phyloP scores from a whole-genome alignment of 345 rosid genomes.

The Murraya paniculata region DNA sequence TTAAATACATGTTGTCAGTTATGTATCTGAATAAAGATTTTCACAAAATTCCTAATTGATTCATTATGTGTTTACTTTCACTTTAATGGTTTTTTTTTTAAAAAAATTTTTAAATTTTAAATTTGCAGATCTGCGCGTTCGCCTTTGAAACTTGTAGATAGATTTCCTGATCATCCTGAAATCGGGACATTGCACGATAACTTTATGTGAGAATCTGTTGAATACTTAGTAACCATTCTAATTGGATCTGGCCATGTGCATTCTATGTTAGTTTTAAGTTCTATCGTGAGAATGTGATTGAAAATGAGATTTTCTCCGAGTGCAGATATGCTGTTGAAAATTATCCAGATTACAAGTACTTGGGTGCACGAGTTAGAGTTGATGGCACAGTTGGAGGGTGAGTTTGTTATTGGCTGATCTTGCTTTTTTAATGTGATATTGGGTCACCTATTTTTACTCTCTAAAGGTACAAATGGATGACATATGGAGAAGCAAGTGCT shows the following conservation, averaged over 20 bases:
- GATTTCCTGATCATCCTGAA: slow-evolving; percentile 72
- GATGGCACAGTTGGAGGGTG: slow-evolving; percentile 86
- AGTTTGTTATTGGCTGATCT: slow-evolving; percentile 24
- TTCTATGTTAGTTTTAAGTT: not conserved
- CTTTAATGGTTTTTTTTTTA: not conserved
- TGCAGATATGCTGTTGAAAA: slow-evolving; percentile 59
- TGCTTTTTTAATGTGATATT: not conserved
- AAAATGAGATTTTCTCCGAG: not conserved
- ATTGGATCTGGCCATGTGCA: not conserved
- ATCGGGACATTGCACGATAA: slow-evolving; percentile 79
- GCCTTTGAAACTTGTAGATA: slow-evolving; percentile 52
- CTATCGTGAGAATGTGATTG: not conserved
- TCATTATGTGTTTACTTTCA: not conserved
- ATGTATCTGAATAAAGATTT: not conserved
- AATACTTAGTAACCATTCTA: not conserved
- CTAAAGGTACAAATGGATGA: slow-evolving; percentile 85
- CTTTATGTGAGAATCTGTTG: slow-evolving; percentile 48
- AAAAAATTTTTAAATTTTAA: not conserved
- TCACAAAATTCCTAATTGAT: not conserved
- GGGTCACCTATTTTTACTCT: slow-evolving; percentile 7
- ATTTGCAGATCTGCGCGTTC: slow-evolving; percentile 60
- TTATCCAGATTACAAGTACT: slow-evolving; percentile 65
- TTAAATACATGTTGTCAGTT: not conserved
- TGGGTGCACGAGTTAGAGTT: slow-evolving; percentile 63
- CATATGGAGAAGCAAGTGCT: slow-evolving; percentile 72